Conservation (phyloP, 495 filamentous ascomycete species). For the Aspergillus campestris region DNA sequence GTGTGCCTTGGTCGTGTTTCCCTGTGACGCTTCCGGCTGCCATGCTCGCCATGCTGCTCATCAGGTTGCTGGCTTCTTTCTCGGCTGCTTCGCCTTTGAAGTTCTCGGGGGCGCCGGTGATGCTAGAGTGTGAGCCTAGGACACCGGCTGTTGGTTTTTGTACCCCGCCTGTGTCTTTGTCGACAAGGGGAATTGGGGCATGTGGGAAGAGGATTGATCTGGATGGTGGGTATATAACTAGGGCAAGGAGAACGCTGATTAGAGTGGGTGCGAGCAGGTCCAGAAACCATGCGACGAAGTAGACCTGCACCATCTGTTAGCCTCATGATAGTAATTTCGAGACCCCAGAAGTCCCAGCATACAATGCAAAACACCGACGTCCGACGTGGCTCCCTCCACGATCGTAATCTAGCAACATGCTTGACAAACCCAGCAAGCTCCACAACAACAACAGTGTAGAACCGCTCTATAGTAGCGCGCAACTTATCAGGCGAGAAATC, state of each 20-base stretch:
- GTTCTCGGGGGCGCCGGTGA: slow-evolving; percentile 75
- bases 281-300: slow-evolving; percentile 65
- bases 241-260: slow-evolving; percentile 45
- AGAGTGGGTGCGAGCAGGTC: slow-evolving; percentile 64
- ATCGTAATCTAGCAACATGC: slow-evolving; percentile 66
- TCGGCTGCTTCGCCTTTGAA: slow-evolving; percentile 84
- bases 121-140: slow-evolving; percentile 66
- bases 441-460: slow-evolving; percentile 76
- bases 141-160: slow-evolving; percentile 63
- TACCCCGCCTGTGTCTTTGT: slow-evolving; percentile 48
- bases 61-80: slow-evolving; percentile 73
- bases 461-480: slow-evolving; percentile 64
- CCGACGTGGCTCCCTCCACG: slow-evolving; percentile 68
- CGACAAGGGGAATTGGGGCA: slow-evolving; percentile 57
- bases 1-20: slow-evolving; percentile 52
- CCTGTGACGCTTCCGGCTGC: slow-evolving; percentile 69
- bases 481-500: slow-evolving; percentile 85
- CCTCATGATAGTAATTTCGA: not conserved
- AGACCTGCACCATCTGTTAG: slow-evolving; percentile 38
- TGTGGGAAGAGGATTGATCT: slow-evolving; percentile 65
- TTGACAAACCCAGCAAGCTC: slow-evolving; percentile 56
- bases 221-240: slow-evolving; percentile 59
- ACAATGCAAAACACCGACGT: slow-evolving; percentile 61
- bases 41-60: slow-evolving; percentile 65
- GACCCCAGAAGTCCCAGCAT: slow-evolving; percentile 33